Evolutionary conservation across 768 basidiomycete genomes (phyloP).

Genomic region (Boletus vermiculosoides): DNA sequence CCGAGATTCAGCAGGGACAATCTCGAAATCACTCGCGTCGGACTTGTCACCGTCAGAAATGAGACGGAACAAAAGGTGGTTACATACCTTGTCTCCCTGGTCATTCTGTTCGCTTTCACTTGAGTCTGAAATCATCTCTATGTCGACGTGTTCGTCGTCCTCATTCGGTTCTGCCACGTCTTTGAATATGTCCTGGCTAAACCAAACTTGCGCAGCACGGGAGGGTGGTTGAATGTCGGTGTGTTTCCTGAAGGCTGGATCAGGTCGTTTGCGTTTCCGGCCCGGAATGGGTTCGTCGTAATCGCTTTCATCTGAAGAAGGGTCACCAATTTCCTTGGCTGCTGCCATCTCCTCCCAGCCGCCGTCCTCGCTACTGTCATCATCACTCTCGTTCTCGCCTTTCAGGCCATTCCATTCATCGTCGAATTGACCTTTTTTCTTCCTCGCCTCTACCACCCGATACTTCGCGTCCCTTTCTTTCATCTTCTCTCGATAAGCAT

Average conservation of each 20-base stretch:
- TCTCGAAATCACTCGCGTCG: constrained; percentile 59
- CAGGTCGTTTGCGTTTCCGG: constrained; percentile 44
- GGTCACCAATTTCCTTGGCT: constrained; percentile 48
- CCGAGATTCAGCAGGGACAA: constrained; percentile 59
- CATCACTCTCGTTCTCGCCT: constrained; percentile 42
- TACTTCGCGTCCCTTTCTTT: constrained; percentile 85
- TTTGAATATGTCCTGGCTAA: constrained; percentile 88
- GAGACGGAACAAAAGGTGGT: not conserved
- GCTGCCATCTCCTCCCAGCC: constrained; percentile 71
- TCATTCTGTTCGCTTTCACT: constrained; percentile 34
- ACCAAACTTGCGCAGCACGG: constrained; percentile 85
- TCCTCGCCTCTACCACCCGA: constrained; percentile 75
- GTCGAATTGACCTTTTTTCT: constrained; percentile 65
- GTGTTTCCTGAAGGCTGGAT: constrained; percentile 39
- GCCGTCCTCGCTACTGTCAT: constrained; percentile 45
- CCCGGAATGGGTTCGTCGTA: constrained; percentile 32
- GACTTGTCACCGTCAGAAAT: constrained; percentile 20
- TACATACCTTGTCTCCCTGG: constrained; percentile 28
- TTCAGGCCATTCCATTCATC: constrained; percentile 80
- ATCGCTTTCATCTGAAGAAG: constrained; percentile 55
- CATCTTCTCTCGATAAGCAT: constrained; percentile 77
- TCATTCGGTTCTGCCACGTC: constrained; percentile 40
- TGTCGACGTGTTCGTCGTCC: constrained; percentile 23
- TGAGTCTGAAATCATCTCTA: constrained; percentile 28
- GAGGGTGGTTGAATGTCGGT: constrained; percentile 37